phyloP scores from a whole-genome alignment of 2,329 filamentous ascomycete species.

The Dichotomopilus funicola region DNA sequence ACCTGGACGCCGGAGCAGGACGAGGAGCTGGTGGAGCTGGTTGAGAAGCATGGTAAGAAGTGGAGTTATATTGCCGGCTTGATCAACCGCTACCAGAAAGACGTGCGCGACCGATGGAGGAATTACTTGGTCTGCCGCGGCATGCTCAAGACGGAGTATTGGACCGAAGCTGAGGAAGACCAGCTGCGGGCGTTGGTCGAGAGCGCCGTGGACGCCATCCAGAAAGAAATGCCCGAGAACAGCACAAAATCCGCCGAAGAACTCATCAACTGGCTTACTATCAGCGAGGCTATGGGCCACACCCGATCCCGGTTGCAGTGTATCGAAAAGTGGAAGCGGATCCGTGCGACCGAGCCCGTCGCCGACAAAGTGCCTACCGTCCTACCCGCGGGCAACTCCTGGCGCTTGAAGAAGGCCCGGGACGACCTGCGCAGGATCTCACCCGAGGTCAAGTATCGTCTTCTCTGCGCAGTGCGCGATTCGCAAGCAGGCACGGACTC shows the following conservation, averaged over 20 bases:
- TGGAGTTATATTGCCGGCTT: slow-evolving; percentile 58
- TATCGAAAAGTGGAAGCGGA: slow-evolving; percentile 56
- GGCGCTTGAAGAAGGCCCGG: slow-evolving; percentile 38
- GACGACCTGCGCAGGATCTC: slow-evolving; percentile 38
- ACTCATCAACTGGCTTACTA: slow-evolving; percentile 58
- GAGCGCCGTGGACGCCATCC: slow-evolving; percentile 44
- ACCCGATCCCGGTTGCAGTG: slow-evolving; percentile 62
- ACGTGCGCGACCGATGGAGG: slow-evolving; percentile 63
- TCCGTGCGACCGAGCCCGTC: slow-evolving; percentile 30
- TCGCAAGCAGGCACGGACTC: slow-evolving; percentile 35
- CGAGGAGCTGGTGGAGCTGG: slow-evolving; percentile 41
- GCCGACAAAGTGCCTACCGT: slow-evolving; percentile 14
- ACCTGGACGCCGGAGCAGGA: slow-evolving; percentile 56
- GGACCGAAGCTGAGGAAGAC: slow-evolving; percentile 56
- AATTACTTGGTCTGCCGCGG: slow-evolving; percentile 58
- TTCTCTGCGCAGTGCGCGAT: slow-evolving; percentile 39
- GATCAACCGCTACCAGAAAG: slow-evolving; percentile 58
- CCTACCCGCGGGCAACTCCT: slow-evolving; percentile 29
- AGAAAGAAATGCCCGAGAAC: slow-evolving; percentile 29
- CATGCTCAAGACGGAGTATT: slow-evolving; percentile 45
- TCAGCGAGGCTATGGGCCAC: slow-evolving; percentile 56
- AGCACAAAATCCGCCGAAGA: slow-evolving; percentile 41
- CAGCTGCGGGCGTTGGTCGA: slow-evolving; percentile 47
- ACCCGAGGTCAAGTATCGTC: slow-evolving; percentile 37
- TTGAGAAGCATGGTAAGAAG: slow-evolving; percentile 43